These are phyloP conservation scores for Aureobasidium mangrovei DNA, from an alignment of 2,329 filamentous ascomycete genomes.

Conservation along the genomic window DNA sequence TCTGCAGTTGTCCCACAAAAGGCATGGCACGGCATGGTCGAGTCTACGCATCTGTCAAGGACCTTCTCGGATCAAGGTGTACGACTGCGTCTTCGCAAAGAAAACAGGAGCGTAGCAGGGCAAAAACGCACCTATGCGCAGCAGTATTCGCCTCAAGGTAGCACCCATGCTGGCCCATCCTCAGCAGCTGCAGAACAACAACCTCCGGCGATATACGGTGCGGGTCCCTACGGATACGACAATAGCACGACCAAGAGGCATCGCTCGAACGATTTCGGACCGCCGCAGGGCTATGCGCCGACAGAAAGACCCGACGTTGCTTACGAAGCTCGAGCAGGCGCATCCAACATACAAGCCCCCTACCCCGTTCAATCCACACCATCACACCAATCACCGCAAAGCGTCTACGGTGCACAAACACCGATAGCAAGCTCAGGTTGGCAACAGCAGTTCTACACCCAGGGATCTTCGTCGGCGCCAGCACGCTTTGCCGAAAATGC, in stretches of 20 bases:
- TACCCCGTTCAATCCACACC: background rate
- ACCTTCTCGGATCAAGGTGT: slow-evolving; percentile 84
- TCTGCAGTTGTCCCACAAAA: slow-evolving; percentile 45
- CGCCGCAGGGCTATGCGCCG: background rate
- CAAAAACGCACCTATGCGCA: slow-evolving; percentile 3
- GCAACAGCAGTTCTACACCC: background rate
- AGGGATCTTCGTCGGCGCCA: background rate
- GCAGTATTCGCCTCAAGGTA: background rate
- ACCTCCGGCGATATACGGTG: background rate
- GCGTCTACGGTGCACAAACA: background rate
- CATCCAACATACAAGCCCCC: background rate
- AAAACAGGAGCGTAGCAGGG: slow-evolving; percentile 47
- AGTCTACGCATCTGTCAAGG: slow-evolving; percentile 72
- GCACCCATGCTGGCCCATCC: slow-evolving; percentile 7
- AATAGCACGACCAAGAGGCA: slow-evolving; percentile 4
- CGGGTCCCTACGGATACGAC: slow-evolving; percentile 1
- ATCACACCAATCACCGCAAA: slow-evolving; percentile 2
- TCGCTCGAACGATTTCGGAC: slow-evolving; percentile 2
- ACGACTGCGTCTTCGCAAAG: slow-evolving; percentile 71
- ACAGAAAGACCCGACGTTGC: background rate
- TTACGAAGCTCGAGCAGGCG: background rate
- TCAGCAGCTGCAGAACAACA: background rate
- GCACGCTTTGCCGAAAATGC: background rate
- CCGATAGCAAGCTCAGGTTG: background rate
- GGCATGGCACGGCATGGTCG: slow-evolving; percentile 68